Evolutionary conservation across 1,284 basidiomycete genomes (phyloP), one percentile per base, ranked within the genome.

Genomic region (Vanrija pseudolonga): DNA sequence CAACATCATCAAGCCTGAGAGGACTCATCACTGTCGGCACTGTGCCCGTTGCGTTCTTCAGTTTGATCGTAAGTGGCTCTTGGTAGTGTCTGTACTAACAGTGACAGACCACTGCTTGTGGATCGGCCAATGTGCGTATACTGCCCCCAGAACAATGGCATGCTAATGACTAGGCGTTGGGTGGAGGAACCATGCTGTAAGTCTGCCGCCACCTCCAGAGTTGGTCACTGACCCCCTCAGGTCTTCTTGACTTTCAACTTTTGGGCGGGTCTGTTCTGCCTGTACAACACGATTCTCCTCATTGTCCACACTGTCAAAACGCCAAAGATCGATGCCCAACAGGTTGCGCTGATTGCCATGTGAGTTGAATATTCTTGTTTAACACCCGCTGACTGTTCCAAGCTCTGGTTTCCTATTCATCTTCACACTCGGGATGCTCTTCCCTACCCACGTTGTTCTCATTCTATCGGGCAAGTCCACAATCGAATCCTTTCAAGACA

Each of bases 21-120:
- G 75, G 8, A 71, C 73, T 1, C 74, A 76, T 60, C 75, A 77
- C 57, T 77, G 75, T 56, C 64, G 75, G 5, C 73, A 76, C 51
- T 77, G 75, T 40, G 75, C 72, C 3, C 72, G 67, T 0, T 77
- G 75, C 42, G 60, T 77, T 3, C 45, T 74, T 50, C 65, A 67
- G 40, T 75, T 69, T 47, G 73, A 73, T 51, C 71, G 70, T 57
- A 41, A 41, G 55, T 49, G 15, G 44, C 20, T 5, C 17, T 18
- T 23, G 32, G 7, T 20, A 19, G 20, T 11, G 26, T n/a, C 9
- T 19, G 0, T 18, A 22, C 52, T 54, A 20, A 57, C 19, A n/a
- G 1, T 1, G 17, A 4, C 40, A 72, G 70, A 74, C 47, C 72
- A 73, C 45, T 73, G 73, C 42, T n/a, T 69, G 3, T 76, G 73